phyloP scores from a whole-genome alignment of 139 green algal species.

The Klebsormidium nitens region DNA sequence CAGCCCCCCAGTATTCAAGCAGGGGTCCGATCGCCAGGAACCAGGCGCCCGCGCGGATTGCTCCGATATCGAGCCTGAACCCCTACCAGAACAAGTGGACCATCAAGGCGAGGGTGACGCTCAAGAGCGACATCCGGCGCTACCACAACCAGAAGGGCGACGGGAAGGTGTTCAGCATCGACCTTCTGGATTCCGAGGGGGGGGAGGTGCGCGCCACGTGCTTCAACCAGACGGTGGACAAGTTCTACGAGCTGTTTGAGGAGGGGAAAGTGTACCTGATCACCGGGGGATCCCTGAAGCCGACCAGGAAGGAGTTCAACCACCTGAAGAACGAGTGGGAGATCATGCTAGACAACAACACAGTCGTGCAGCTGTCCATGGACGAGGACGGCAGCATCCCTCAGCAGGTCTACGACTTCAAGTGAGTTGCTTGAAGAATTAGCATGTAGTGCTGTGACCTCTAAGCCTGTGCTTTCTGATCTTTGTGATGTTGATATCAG shows the following conservation, averaged over 20 bases:
- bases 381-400: slow-evolving; percentile 31
- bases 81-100: slow-evolving; percentile 91
- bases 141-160: slow-evolving; percentile 75
- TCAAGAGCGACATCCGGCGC: slow-evolving; percentile 65
- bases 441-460: too few species aligned
- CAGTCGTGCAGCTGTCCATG: slow-evolving; percentile 35
- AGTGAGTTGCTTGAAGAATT: too few species aligned
- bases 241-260: slow-evolving; percentile 40
- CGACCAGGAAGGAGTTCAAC: slow-evolving; percentile 63
- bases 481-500: too few species aligned
- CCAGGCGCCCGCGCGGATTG: slow-evolving; percentile 56
- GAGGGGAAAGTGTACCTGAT: slow-evolving; percentile 74
- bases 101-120: slow-evolving; percentile 79
- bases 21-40: slow-evolving; percentile 43
- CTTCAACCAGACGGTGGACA: slow-evolving; percentile 65
- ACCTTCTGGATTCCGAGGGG: slow-evolving; percentile 64
- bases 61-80: slow-evolving; percentile 84
- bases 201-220: slow-evolving; percentile 39
- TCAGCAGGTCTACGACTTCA: slow-evolving; percentile 21
- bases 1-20: too few species aligned
- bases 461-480: too few species aligned
- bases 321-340: slow-evolving; percentile 81
- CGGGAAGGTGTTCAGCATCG: slow-evolving; percentile 90
- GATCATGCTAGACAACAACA: slow-evolving; percentile 73
- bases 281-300: slow-evolving; percentile 70